Evolutionary conservation across 106 monocot genomes (phyloP), one percentile per base, ranked within the genome.

Genomic region (Dioscorea zingiberensis): DNA sequence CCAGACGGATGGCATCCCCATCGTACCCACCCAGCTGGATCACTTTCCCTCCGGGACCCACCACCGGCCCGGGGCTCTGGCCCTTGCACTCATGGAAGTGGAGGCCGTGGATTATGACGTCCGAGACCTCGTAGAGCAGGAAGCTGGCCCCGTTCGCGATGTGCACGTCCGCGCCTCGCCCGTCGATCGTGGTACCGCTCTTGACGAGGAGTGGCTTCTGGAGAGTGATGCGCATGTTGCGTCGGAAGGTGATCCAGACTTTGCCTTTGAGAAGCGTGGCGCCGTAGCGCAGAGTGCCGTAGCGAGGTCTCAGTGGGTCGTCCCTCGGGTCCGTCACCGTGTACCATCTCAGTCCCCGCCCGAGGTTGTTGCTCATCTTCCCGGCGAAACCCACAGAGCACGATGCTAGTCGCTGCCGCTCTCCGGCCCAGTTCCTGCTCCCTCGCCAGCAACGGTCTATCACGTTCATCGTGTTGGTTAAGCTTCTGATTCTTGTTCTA

Each of bases 151-250:
- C 80, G 21, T 76, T 13, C 28, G 80, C 75, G 10, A 81, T 81
- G 13, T 71, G 75, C 5, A 81, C 75, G 32, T 62, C 48, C 18
- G 67, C 71, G 1, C 80, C 80, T 4, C 80, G 62, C 12, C 80
- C 80, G 25, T 81, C 80, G 18, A 81, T 81, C 47, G 80, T 54
- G 48, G 80, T 81, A 67, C 67, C 66, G 62, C 80, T 81, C 45
- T 60, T 62, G 67, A 81, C 13, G 21, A 75, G 21, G 16, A 81
- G 66, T 1, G 75, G 75, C 27, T 7, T 30, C 16, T 30, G 17
- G 21, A 81, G 80, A 48, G 55, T 81, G 71, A 81, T 81, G 67
- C 55, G 45, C 80, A 76, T 81, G 67, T 67, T 17, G 12, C 55
- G 22, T 5, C 23, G 22, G 71, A 81, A 81, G 7, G 65, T 60